A percentile compares a stretch with the other conserved stretches of the same genome.
These are phyloP conservation scores for Citrus trifoliata DNA, from an alignment of 345 rosid genomes.

Conservation along the genomic window DNA sequence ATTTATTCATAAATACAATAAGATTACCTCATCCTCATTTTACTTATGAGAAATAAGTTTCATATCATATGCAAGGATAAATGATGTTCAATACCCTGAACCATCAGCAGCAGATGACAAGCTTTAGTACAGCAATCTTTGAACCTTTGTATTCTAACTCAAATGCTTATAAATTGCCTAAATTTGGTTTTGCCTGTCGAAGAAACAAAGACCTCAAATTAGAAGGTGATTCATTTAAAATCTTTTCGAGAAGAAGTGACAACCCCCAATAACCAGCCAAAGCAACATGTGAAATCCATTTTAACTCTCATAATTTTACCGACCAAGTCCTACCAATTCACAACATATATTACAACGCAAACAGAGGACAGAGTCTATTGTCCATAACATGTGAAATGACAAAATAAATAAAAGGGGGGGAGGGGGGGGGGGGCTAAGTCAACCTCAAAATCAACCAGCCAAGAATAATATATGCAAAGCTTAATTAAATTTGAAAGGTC, in stretches of 20 bases:
- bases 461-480: neutral
- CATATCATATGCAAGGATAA: neutral
- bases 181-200: constrained; percentile 37
- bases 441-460: neutral
- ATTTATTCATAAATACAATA: neutral
- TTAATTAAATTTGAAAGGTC: neutral
- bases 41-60: neutral
- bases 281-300: neutral
- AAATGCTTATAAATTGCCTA: constrained; percentile 11
- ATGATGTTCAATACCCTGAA: neutral
- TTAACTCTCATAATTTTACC: no score
- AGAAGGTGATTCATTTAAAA: constrained; percentile 10
- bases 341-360: neutral
- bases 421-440: neutral
- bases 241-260: neutral
- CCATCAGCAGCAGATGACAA: neutral
- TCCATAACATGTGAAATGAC: neutral
- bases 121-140: neutral
- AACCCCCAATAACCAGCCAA: neutral
- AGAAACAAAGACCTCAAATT: constrained; percentile 11
- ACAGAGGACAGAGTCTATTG: neutral
- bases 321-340: neutral
- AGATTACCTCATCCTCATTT: neutral
- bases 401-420: neutral
- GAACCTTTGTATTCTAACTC: neutral